Evolutionary conservation across 176 grass and related monocot species (phyloP), one percentile per base, ranked within the genome.

Genomic region (Carex kokanica): DNA sequence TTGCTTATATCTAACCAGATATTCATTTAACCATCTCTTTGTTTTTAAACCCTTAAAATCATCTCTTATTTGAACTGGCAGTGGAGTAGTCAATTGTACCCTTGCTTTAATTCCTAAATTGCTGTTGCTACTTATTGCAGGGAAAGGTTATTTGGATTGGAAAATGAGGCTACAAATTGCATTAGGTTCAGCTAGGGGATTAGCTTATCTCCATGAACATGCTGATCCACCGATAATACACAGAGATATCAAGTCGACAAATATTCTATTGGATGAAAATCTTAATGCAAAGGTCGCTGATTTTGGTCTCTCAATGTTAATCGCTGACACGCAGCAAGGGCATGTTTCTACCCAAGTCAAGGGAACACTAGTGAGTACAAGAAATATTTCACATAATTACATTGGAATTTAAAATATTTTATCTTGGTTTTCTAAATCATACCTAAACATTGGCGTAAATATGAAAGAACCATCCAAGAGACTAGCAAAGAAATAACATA

Each of bases 311-410:
- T 94, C 92, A 6, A 97, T 94, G 82, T 82, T 92, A 74, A 32
- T 91, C 2, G 60, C 78, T 11, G 90, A 94, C 74, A 91, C 68
- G 0, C 36, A 92, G 70, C 94, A 90, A 73, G 92, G 87, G 4
- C 87, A 93, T 5, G 85, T 97, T 83, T 94, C 92, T 60, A 97
- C 94, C 36, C 92, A 94, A 92, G 94, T 94, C 23, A 97, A 92
- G 82, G 94, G 94, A 85, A 97, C 94, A 72, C 70, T 94, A 81
- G 94, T 94, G 58, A 84, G 83, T 84, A 71, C 52, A 31, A 74
- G 53, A 49, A 36, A 45, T 62, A 29, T 18, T 66, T 67, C 36
- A 40, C 32, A 69, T 40, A 69, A 9, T n/a, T 10, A n/a, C 5
- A 40, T 13, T 31, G 0, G 12, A 64, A 69, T 40, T n/a, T 40